Conservation (phyloP, 768 basidiomycete genomes). For the Naganishia kalamii region DNA sequence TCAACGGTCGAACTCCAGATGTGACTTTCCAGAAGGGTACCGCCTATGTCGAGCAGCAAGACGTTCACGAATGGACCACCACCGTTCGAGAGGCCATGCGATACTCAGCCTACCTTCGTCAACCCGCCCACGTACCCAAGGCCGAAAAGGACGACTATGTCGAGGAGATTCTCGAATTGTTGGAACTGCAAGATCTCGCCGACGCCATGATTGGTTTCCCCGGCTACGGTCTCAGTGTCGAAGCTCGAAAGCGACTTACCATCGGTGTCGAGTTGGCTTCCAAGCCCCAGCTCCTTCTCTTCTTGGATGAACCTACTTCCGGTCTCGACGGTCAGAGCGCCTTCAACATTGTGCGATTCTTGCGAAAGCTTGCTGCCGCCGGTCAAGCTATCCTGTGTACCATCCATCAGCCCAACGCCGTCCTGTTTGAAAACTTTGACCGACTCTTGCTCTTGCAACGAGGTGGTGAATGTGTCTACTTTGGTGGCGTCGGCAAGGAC, state of each 20-base stretch:
- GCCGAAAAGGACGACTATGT: slow-evolving; percentile 69
- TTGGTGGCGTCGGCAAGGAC: slow-evolving; percentile 54
- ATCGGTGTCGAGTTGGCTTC: slow-evolving; percentile 83
- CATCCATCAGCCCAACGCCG: slow-evolving; percentile 78
- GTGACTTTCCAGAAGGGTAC: slow-evolving; percentile 58
- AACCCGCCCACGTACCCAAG: slow-evolving; percentile 59
- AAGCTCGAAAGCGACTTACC: slow-evolving; percentile 72
- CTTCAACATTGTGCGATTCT: slow-evolving; percentile 47
- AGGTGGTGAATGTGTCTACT: slow-evolving; percentile 69
- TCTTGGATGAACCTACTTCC: slow-evolving; percentile 83
- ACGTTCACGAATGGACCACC: slow-evolving; percentile 60
- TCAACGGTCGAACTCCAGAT: slow-evolving; percentile 59
- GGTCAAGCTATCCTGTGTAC: slow-evolving; percentile 67
- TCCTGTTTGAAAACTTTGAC: slow-evolving; percentile 78
- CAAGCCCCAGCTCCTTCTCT: slow-evolving; percentile 73
- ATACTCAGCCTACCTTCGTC: slow-evolving; percentile 73
- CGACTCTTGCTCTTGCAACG: slow-evolving; percentile 66
- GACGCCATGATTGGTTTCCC: slow-evolving; percentile 66
- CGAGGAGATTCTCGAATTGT: slow-evolving; percentile 67
- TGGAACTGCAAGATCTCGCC: slow-evolving; percentile 74
- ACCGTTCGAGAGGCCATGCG: slow-evolving; percentile 75
- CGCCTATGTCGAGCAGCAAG: slow-evolving; percentile 78
- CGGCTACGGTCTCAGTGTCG: slow-evolving; percentile 56
- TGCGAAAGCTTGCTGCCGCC: slow-evolving; percentile 27
- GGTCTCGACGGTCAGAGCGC: slow-evolving; percentile 54